A percentile compares a stretch with the other conserved stretches of the same genome.
Evolutionary conservation across 768 basidiomycete genomes (phyloP).

Genomic region (Lentinula guzmanii): DNA sequence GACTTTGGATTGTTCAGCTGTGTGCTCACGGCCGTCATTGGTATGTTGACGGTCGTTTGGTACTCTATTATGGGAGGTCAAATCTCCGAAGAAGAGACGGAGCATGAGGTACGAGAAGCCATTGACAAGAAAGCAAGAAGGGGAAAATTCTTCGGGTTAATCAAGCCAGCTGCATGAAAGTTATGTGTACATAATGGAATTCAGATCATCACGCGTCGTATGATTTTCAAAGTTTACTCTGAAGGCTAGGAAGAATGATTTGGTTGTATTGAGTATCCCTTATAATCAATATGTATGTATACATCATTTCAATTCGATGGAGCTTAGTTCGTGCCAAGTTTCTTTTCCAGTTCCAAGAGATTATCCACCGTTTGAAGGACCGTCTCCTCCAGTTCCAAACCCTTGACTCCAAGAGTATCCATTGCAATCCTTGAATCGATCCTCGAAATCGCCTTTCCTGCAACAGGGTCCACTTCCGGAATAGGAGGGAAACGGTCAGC

Average conservation of each 20-base stretch:
- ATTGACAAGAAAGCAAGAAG: constrained; percentile 53
- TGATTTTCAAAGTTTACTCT: too few relatives aligned
- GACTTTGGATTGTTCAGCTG: constrained; percentile 35
- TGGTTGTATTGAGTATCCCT: too few relatives aligned
- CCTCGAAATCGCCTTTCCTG: neutral
- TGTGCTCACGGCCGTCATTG: constrained; percentile 76
- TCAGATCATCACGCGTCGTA: too few relatives aligned
- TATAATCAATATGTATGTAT: neutral
- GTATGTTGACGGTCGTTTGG: constrained; percentile 81
- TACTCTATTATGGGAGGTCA: constrained; percentile 66
- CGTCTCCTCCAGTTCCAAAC: neutral
- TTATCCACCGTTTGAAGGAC: constrained; percentile 7
- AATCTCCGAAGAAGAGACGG: constrained; percentile 77
- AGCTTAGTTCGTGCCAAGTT: neutral
- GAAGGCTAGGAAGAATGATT: too few relatives aligned
- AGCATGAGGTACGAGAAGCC: constrained; percentile 54
- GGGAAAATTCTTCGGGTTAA: constrained; percentile 38
- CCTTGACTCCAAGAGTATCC: neutral
- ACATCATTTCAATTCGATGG: neutral
- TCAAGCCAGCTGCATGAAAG: neutral
- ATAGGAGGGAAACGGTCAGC: constrained; percentile 2
- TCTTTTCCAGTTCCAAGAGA: constrained; percentile 5
- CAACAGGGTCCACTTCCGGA: neutral
- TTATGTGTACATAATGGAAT: too few relatives aligned
- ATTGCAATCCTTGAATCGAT: constrained; percentile 4